Conservation (phyloP, 73 alveolate species). For the Stentor roeselii region DNA sequence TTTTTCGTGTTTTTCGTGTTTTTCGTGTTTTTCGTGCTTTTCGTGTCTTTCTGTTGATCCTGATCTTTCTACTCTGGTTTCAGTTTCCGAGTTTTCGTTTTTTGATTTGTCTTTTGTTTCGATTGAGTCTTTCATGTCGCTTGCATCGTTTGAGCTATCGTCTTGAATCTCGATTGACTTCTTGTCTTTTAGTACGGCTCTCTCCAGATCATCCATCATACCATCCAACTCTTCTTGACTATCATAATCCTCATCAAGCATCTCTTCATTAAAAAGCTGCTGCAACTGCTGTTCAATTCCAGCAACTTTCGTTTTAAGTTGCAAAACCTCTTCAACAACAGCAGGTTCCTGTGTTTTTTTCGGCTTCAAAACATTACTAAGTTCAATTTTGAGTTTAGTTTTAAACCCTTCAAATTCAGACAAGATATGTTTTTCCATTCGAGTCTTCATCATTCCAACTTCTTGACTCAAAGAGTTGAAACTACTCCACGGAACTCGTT, state of each 20-base stretch:
- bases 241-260: background rate
- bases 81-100: background rate
- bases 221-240: conserved; percentile 14
- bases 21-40: background rate
- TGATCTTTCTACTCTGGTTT: background rate
- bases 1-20: background rate
- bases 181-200: background rate
- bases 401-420: conserved; percentile 23
- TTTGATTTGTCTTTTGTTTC: background rate
- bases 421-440: conserved; percentile 6
- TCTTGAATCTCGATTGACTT: background rate
- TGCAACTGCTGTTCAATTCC: conserved; percentile 17
- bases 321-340: background rate
- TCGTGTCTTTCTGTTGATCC: background rate
- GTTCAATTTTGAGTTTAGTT: conserved; percentile 22
- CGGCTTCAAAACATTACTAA: background rate
- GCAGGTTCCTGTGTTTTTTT: background rate
- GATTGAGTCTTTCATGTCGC: background rate
- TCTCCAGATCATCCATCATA: conserved; percentile 24
- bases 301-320: background rate
- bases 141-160: background rate
- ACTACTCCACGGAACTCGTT: background rate
- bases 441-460: background rate
- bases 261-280: conserved; percentile 19
- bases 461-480: background rate